Base-by-base conservation (phyloP, 2,329 filamentous ascomycete genomes). In the Diplodia intermedia region DNA sequence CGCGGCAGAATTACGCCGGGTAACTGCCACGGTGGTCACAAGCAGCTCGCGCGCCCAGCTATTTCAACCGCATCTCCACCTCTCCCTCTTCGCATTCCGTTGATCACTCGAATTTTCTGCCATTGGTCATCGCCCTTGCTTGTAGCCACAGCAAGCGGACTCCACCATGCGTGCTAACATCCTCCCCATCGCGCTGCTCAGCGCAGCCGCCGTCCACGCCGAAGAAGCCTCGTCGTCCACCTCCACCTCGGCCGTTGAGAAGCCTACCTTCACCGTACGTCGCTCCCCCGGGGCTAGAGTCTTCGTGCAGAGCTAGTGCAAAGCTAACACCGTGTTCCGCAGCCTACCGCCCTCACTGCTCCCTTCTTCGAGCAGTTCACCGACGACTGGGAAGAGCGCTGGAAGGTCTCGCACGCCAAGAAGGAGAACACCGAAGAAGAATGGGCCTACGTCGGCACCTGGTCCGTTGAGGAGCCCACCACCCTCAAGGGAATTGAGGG, bases 321-420 rank as follows among this genome's bases (percentile, higher is more conserved):
- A 18, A 20, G 66, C 74, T 77, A 69, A 78, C 71, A 56, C 18
- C 40, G 4, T 7, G 15, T 9, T 2, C 60, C n/a, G n/a, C 77
- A 99, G 94, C 94, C 95, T 69, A 92, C 93, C 72, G 87, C 85
- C 71, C 80, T 98, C 77, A 95, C 97, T 84, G 95, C 90, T 73
- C 92, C 93, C 70, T 99, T 99, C 88, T 85, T 98, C 72, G 95
- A 99, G 86, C 95, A 99, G 83, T 99, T 99, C 86, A 97, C 92
- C 82, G 91, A 96, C 74, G 94, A 92, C 83, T 98, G 94, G 94
- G 91, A 97, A 74, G 84, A 87, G 72, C 88, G 94, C 83, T 99
- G 95, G 95, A 93, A 94, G 83, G 88, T 91, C 69, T 98, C 94
- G 60, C 91, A 95, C 79, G 95, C 95, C 73, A 98, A 98, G 89